Evolutionary conservation across 2,329 filamentous ascomycete species (phyloP), one percentile per base, ranked within the genome.

Genomic region (Diaporthe helianthi): DNA sequence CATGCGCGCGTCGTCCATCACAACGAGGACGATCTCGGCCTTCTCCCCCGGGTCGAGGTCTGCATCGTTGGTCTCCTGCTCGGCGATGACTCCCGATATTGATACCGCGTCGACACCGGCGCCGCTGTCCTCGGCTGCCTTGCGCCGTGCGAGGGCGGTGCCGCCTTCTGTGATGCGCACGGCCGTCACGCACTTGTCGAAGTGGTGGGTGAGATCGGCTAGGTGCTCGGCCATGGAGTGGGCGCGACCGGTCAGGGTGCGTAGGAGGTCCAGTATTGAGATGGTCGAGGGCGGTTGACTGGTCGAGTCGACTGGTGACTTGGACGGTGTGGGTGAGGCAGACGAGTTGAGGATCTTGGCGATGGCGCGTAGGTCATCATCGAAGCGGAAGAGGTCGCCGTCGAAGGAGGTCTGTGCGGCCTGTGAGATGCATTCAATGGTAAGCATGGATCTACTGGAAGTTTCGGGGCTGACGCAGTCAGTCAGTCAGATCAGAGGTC

Each of bases 161-260:
- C 73, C 70, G 53, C 72, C 51, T 72, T 75, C 69, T 69, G 72
- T 98, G 63, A 95, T 93, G 70, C 94, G 92, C 52, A 98, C 91
- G 0, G 95, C 95, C 1, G 91, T 95, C 17, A 97, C 93, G 78
- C 95, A 98, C 73, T 97, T 88, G 78, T 98, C 95, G 77, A 97
- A 98, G 80, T 98, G 95, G 31, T 87, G 88, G 9, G 93, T 94
- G 4, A 98, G 83, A 0, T 92, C 93, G 68, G 93, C 88, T 1
- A 98, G 87, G 6, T 93, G 86, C 69, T 90, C 86, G 6, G 94
- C 95, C 89, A 97, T 95, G 74, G 90, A 89, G 72, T 92, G 90
- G 0, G 94, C 94, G 73, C 95, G 90, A 17, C 84, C 84, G 72
- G 94, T 89, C 44, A 97, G 85, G 3, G 84, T 83, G 36, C 85